Base-by-base conservation (phyloP, 106 monocot species). In the Allium sativum region DNA sequence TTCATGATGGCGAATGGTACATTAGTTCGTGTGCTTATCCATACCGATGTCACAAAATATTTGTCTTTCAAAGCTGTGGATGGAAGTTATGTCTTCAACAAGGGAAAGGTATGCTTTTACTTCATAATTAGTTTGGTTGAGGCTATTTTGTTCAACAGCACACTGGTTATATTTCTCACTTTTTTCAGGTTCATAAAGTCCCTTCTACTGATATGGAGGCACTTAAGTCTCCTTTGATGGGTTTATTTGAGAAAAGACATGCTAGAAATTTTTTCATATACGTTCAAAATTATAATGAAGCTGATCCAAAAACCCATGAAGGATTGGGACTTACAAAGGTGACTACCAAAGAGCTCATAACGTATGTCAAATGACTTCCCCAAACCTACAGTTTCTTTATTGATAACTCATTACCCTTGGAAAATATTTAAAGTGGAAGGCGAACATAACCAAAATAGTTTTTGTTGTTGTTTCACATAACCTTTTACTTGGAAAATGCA, bases 1-100 rank as follows among this genome's bases (percentile, higher is more conserved):
- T 94, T 94, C 60, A 94, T 94, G 88, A 89, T 94, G 93, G 93
- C 93, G 72, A 94, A 94, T 76, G 93, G 89, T 59, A 85, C 76
- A 10, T 78, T 94, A 70, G 93, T 93, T 14, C 79, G 93, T 10
- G 77, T 77, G 15, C 89, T 94, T 54, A 94, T 89, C 42, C 89
- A 94, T 69, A 94, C 93, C 12, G 83, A 94, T 81, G 93, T 94
- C 57, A 94, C 93, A 48, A 89, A 89, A 59, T 94, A 94, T 74
- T 74, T 94, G 18, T 80, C 82, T 31, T 94, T 94, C 67, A 94
- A 94, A 74, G 93, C 85, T 53, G 86, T 89, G 20, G 93, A 93
- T 86, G 93, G 93, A 43, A 83, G 93, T 76, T 93, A 72, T 67
- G 89, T 93, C 68, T 89, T 81, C 59, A 93, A 85, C 61, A 93